Evolutionary conservation across 1,284 basidiomycete genomes (phyloP), one percentile per base, ranked within the genome.

Genomic region (Laetiporus sulphureus): DNA sequence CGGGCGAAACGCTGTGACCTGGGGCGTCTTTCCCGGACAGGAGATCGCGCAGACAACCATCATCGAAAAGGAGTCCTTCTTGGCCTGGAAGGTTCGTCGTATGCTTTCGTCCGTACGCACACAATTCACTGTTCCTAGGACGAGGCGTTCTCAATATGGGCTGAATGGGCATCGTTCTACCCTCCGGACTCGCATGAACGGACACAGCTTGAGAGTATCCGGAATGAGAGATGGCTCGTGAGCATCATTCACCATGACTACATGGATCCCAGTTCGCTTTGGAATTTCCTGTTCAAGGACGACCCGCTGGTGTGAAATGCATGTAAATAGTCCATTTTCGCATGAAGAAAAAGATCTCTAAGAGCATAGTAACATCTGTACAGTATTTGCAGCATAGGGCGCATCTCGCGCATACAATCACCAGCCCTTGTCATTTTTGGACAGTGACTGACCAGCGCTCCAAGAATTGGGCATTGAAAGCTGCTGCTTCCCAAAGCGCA

Each of bases 1-100:
- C 29, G 85, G 80, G 7, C 79, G 91, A 41, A 97, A 97, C 62
- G 95, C 94, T 0, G 96, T 99, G 20, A 99, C 96, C 0, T 99
- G 95, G 96, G 95, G 95, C 48, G 88, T 96, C 7, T 99, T 99
- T 66, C 92, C 96, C 3, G 92, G 91, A 0, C 86, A 94, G 59
- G 96, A 99, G 64, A 87, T 99, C 44, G 79, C 87, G 2, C 95
- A 98, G 60, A 91, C 94, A 6, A 99, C 96, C 0, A 97, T 99
- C 54, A 98, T 99, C 40, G 96, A 98, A 57, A 76, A 75, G 41
- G 82, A 90, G 49, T 94, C 91, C 5, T 97, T 97, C 70, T 63
- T 91, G 30, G 82, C 89, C 1, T 96, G 92, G 92, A 94, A 92
- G 81, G 90, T 87, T 29, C 25, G 68, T 53, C 24, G 15, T 23